phyloP scores from a whole-genome alignment of 352 stramenopile genomes.

The Peronospora farinosa region DNA sequence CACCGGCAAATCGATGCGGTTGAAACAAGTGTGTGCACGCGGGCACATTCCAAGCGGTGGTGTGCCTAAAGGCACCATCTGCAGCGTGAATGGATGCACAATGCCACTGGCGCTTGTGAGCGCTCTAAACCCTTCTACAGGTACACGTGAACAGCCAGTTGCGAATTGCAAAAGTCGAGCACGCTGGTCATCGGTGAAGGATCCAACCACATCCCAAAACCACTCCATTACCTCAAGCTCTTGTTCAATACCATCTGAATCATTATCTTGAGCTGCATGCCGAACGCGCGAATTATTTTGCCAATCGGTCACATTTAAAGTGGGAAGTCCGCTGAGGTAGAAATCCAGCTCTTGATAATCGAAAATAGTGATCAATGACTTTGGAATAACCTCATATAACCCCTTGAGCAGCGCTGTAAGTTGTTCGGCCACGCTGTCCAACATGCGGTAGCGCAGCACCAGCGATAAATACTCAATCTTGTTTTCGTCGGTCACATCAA shows the following conservation, averaged over 20 bases:
- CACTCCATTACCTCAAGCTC: slow-evolving; percentile 75
- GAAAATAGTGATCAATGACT: slow-evolving; percentile 85
- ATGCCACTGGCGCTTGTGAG: slow-evolving; percentile 78
- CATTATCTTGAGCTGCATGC: slow-evolving; percentile 40
- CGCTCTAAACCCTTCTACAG: slow-evolving; percentile 74
- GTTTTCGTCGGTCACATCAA: slow-evolving; percentile 93
- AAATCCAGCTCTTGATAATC: slow-evolving; percentile 95
- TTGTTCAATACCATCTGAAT: slow-evolving; percentile 38
- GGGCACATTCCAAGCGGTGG: slow-evolving; percentile 60
- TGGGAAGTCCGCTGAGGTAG: slow-evolving; percentile 83
- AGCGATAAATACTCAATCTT: slow-evolving; percentile 92
- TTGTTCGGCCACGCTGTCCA: slow-evolving; percentile 86
- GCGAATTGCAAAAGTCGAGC: slow-evolving; percentile 96
- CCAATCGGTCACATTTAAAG: slow-evolving; percentile 87
- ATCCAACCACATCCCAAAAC: slow-evolving; percentile 87
- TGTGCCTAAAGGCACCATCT: slow-evolving; percentile 47
- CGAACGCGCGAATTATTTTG: slow-evolving; percentile 61
- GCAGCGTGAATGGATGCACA: slow-evolving; percentile 73
- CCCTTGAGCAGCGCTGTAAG: slow-evolving; percentile 88
- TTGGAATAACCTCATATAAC: slow-evolving; percentile 90
- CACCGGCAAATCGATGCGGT: slow-evolving; percentile 79
- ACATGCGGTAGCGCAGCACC: slow-evolving; percentile 91
- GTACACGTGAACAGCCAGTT: slow-evolving; percentile 94
- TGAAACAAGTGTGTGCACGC: slow-evolving; percentile 85
- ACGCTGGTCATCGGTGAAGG: slow-evolving; percentile 89